Base-by-base conservation (phyloP, 1,284 basidiomycete genomes). In the Leccinum solheimii region DNA sequence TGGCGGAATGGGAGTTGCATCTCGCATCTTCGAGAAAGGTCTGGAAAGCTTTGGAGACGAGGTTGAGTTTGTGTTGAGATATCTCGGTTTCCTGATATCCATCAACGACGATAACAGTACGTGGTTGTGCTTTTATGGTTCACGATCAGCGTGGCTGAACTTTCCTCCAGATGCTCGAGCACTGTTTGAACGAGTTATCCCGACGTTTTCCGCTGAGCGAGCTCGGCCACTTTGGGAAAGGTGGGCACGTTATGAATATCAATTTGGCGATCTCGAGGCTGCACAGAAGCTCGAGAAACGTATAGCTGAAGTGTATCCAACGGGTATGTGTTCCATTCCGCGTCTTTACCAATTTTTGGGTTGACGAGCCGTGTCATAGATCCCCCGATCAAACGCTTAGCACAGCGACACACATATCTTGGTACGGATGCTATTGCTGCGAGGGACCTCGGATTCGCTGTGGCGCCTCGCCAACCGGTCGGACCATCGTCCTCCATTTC, bases 71-170 rank as follows among this genome's bases (percentile, higher is more conserved):
- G 93, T 97, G 10, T 79, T 94, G 61, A 86, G 90, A 58, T 98
- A 98, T 78, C 85, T 99, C 48, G 87, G 90, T 34, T 99, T 97
- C 81, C 80, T 99, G 66, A 92, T 99, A 66, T 91, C 90, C 19
- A 86, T 97, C 78, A 98, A 99, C 73, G 97, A 99, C 76, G 92
- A 96, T 70, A 94, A 90, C 72, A 98, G 95, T 96, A 70, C 84
- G 84, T 51, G 8, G 23, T 48, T 60, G 54, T 19, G n/a, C 34
- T 58, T 49, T 58, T 19, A 52, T 48, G 27, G 21, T n/a, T 32
- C 26, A 5, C 30, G 5, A 55, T 56, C 54, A 56, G 38, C 7
- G 48, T 59, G 50, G 51, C 58, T 51, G 56, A 19, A 19, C 27
- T 38, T 32, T 62, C 8, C 32, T 62, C 7, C 65, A 97, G 96